phyloP scores from a whole-genome alignment of 108 stramenopile genomes.

The Nannochloropsis oceanica region DNA sequence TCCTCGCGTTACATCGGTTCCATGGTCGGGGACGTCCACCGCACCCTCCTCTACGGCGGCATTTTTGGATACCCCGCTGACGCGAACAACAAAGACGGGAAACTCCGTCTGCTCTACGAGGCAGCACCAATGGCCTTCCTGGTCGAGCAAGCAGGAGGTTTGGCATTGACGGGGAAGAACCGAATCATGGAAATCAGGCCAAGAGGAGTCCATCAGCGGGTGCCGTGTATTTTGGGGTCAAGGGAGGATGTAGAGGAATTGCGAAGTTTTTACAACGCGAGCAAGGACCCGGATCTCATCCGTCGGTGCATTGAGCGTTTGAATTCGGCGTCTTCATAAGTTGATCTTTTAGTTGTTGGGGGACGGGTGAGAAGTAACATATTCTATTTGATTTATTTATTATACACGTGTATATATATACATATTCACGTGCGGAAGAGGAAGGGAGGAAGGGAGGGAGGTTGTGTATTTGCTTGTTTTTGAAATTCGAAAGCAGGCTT shows the following conservation, averaged over 20 bases:
- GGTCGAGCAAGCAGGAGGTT: conserved; percentile 52
- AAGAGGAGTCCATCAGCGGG: conserved; percentile 38
- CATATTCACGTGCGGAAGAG: too few relatives aligned
- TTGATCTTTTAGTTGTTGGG: too few relatives aligned
- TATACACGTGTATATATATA: too few relatives aligned
- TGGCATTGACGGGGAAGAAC: conserved; percentile 22
- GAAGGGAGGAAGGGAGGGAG: too few relatives aligned
- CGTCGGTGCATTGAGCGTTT: neutral
- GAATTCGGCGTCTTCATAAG: neutral
- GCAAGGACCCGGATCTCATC: neutral
- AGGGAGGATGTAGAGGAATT: conserved; percentile 51
- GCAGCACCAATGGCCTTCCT: conserved; percentile 74
- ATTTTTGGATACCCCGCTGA: conserved; percentile 44
- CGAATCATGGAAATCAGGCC: conserved; percentile 20
- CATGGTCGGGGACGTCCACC: conserved; percentile 43
- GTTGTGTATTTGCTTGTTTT: too few relatives aligned
- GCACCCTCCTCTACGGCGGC: conserved; percentile 45
- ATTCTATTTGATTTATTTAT: too few relatives aligned
- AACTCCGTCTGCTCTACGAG: conserved; percentile 82
- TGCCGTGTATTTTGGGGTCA: conserved; percentile 45
- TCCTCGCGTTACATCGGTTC: conserved; percentile 60
- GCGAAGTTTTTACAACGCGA: neutral
- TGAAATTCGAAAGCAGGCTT: too few relatives aligned
- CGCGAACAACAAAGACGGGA: conserved; percentile 37
- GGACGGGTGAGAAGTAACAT: too few relatives aligned